Base-by-base conservation (phyloP, 495 filamentous ascomycete species). In the Penicillium canescens region DNA sequence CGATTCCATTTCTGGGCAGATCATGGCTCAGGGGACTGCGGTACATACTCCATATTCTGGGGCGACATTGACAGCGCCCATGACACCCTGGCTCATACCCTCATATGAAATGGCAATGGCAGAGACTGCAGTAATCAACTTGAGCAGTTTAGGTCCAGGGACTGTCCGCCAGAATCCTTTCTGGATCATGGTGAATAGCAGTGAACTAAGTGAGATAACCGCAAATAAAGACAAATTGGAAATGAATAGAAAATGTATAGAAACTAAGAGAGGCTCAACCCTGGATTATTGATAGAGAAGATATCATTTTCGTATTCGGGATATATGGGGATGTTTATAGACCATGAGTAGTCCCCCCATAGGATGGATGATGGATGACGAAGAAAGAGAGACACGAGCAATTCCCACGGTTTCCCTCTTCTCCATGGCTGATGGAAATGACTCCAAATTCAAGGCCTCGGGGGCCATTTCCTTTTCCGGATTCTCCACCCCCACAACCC, bases 1-100 rank as follows among this genome's bases (percentile, higher is more conserved):
- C 26, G 23, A 33, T 41, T 50, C 47, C 37, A 12, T 33, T 40
- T 31, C 28, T 50, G 28, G 18, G 37, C 24, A 40, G 26, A 35
- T 42, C 20, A 42, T 42, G 47, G 26, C 16, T 49, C 46, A 40
- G 35, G 33, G 46, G 46, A 48, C 35, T 48, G 46, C 18, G 12
- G 24, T 42, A 50, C 47, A 50, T n/a, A 69, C 59, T 44, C 75
- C 70, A 57, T 82, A 83, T 47, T 80, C 55, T 45, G 71, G 69
- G 23, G 76, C 65, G 50, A 70, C 76, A 57, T 83, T 84, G 12
- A 85, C 82, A 41, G 81, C 79, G 9, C 78, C 81, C 78, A 84
- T 85, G 65, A 85, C 74, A 54, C 82, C 80, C 63, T 80, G 78
- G 53, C 77, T 77, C 55, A 79, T 79, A 23, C 70, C 71, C 23